phyloP scores from a whole-genome alignment of 495 filamentous ascomycete genomes.

The Penicillium maclennaniae region DNA sequence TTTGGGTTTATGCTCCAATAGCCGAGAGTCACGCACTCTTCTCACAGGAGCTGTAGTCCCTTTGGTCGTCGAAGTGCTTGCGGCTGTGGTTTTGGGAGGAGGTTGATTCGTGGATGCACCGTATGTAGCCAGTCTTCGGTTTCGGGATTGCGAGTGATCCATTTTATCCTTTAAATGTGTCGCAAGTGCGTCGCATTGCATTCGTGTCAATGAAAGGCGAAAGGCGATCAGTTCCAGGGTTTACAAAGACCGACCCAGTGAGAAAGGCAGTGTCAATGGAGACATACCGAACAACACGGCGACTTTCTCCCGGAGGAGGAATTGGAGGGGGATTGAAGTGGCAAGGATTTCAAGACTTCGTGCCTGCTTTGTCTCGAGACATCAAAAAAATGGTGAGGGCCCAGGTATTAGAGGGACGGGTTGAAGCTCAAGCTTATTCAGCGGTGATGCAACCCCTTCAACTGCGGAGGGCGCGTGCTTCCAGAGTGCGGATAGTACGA shows the following conservation, averaged over 20 bases:
- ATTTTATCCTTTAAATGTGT: slow-evolving; percentile 13
- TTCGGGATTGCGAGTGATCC: slow-evolving; percentile 19
- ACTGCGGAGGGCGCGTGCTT: slow-evolving; percentile 3
- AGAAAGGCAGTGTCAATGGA: neutral
- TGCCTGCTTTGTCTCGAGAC: neutral
- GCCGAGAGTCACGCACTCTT: neutral
- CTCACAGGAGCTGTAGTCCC: neutral
- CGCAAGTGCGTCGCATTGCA: slow-evolving; percentile 5
- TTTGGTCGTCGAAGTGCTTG: neutral
- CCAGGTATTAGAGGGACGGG: neutral
- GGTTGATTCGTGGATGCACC: slow-evolving; percentile 35
- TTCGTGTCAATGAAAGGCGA: neutral
- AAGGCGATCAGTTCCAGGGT: neutral
- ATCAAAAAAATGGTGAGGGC: neutral
- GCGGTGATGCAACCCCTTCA: neutral
- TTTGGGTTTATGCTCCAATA: neutral
- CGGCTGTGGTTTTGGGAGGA: slow-evolving; percentile 1
- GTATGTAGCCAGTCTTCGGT: slow-evolving; percentile 47
- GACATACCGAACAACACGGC: neutral
- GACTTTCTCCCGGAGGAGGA: neutral
- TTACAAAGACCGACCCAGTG: neutral
- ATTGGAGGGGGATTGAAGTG: neutral
- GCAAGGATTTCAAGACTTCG: neutral
- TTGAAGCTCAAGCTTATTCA: neutral
- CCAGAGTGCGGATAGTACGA: neutral